phyloP scores from a whole-genome alignment of 192 early-diverging fungal genomes.

The Podila epigama region DNA sequence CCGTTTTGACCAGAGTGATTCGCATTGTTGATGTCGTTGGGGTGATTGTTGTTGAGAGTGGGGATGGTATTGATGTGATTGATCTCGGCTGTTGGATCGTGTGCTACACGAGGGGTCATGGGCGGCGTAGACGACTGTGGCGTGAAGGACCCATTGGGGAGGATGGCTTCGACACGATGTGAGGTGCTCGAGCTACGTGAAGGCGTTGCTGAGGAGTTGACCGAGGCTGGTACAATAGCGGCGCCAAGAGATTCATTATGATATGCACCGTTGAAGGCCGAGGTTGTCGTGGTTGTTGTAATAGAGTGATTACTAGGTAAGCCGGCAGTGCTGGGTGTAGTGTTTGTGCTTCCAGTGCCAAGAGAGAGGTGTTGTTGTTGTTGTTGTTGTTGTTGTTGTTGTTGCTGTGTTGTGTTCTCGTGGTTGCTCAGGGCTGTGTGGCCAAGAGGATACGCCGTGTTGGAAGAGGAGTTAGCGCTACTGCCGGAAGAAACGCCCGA shows the following conservation, averaged over 20 bases:
- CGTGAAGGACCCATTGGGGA: conserved; percentile 29
- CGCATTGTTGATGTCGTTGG: background rate
- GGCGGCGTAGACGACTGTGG: conserved; percentile 37
- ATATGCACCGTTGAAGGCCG: too few species aligned
- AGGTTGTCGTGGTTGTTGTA: too few species aligned
- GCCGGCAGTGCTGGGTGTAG: too few species aligned
- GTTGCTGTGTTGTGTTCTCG: too few species aligned
- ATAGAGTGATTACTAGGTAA: too few species aligned
- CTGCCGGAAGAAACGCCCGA: too few species aligned
- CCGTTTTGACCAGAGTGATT: too few species aligned
- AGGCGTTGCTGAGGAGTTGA: conserved; percentile 35
- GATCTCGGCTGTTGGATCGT: background rate
- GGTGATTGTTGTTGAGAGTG: background rate
- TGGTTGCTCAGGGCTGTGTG: background rate
- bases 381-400: conserved; percentile 1
- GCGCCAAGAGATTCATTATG: background rate
- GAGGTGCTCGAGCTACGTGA: conserved; percentile 48
- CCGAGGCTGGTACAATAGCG: conserved; percentile 5
- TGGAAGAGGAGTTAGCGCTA: conserved; percentile 10
- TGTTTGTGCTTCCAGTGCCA: too few species aligned
- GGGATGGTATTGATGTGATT: background rate
- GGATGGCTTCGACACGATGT: conserved; percentile 11
- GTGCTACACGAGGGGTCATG: conserved; percentile 17
- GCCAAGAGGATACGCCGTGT: conserved; percentile 2
- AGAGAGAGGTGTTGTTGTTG: too few species aligned